phyloP scores from a whole-genome alignment of 257 asterid species.

The Mitragyna speciosa region DNA sequence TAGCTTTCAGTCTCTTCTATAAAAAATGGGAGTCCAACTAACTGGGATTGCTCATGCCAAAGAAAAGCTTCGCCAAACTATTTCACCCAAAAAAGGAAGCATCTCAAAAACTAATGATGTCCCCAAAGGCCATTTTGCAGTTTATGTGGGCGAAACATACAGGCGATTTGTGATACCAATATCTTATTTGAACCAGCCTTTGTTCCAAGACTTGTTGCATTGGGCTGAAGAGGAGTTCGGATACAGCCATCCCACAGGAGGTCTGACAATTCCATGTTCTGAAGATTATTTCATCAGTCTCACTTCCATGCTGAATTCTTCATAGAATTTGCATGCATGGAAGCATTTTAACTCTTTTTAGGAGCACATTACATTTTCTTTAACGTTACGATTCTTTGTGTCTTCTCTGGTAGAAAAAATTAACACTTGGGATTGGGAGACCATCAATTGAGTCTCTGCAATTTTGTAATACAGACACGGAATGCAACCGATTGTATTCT shows the following conservation, averaged over 20 bases:
- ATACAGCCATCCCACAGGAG: constrained; percentile 46
- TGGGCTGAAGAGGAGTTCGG: constrained; percentile 71
- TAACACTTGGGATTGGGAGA: background rate
- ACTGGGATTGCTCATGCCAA: constrained; percentile 56
- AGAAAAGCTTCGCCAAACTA: constrained; percentile 42
- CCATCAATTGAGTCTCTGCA: constrained; percentile 1
- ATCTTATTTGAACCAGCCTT: constrained; percentile 41
- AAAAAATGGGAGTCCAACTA: constrained; percentile 45
- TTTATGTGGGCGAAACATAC: constrained; percentile 30
- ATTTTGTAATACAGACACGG: constrained; percentile 5
- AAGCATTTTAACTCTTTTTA: background rate
- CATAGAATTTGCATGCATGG: background rate
- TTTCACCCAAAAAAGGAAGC: constrained; percentile 42
- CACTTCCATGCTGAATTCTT: constrained; percentile 26
- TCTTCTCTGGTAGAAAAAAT: background rate
- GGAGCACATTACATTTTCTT: background rate
- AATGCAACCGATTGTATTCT: background rate
- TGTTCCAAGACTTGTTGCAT: constrained; percentile 59
- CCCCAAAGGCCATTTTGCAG: constrained; percentile 31
- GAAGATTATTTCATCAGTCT: constrained; percentile 40
- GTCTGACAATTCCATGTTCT: constrained; percentile 49
- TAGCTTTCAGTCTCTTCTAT: no score
- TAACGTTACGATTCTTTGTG: background rate
- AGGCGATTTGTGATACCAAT: constrained; percentile 36
- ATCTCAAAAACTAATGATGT: constrained; percentile 14